Evolutionary conservation across 2,329 filamentous ascomycete species (phyloP).

Genomic region (Talaromyces marneffei): DNA sequence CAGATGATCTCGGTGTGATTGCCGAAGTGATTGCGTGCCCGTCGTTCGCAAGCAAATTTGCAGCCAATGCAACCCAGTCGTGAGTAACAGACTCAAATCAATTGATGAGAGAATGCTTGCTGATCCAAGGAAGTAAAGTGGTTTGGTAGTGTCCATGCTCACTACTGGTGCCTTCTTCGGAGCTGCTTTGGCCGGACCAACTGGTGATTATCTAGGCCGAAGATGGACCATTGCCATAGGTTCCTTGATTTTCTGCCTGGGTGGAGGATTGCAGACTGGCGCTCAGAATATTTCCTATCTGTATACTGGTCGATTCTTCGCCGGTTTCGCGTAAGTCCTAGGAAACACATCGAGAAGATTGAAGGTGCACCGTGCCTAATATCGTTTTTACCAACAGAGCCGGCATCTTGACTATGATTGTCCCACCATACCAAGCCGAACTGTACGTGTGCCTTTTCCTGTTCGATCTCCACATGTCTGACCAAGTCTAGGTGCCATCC

Average conservation of each 20-base stretch:
- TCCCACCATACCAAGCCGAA: constrained; percentile 72
- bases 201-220: constrained; percentile 61
- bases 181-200: constrained; percentile 57
- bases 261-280: constrained; percentile 67
- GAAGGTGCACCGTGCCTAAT: constrained; percentile 35
- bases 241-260: constrained; percentile 64
- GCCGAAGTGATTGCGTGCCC: constrained; percentile 49
- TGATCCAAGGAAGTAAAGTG: constrained; percentile 36
- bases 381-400: constrained; percentile 39
- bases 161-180: constrained; percentile 71
- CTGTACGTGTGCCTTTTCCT: constrained; percentile 34
- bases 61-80: constrained; percentile 26
- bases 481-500: constrained; percentile 53
- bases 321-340: constrained; percentile 55
- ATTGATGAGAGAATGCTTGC: neutral
- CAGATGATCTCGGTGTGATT: constrained; percentile 55
- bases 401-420: constrained; percentile 58
- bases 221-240: constrained; percentile 67
- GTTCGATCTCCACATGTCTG: neutral
- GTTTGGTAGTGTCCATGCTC: constrained; percentile 70
- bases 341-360: constrained; percentile 24
- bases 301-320: constrained; percentile 64
- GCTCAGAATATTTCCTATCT: constrained; percentile 57
- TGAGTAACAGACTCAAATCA: constrained; percentile 16
- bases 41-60: constrained; percentile 31